A percentile compares a stretch with the other conserved stretches of the same genome.
Evolutionary conservation across 495 filamentous ascomycete species (phyloP).

Genomic region (Aspergillus baeticus): DNA sequence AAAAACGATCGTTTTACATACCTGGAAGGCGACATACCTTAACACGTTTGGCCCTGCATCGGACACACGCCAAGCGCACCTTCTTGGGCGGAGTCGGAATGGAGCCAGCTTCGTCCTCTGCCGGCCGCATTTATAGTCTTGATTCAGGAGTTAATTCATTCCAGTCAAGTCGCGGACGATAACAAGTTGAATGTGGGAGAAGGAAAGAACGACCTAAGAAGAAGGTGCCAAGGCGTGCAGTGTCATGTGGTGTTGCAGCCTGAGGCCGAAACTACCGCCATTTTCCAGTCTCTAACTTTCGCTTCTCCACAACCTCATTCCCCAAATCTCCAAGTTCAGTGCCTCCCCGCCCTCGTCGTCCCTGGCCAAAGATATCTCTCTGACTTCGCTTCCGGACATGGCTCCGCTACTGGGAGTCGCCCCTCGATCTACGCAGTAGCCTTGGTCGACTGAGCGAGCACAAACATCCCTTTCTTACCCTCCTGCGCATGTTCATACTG

Average conservation of each 20-base stretch:
- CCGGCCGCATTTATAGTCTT: no score
- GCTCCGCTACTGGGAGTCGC: slow-evolving; percentile 23
- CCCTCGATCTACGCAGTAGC: slow-evolving; percentile 25
- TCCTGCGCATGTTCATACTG: slow-evolving; percentile 26
- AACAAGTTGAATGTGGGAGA: no score
- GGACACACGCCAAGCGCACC: neutral
- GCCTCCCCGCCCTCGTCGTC: slow-evolving; percentile 16
- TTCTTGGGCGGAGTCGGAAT: neutral
- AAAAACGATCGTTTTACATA: no score
- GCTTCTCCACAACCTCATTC: no score
- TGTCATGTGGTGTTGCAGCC: no score
- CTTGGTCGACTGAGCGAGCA: slow-evolving; percentile 24
- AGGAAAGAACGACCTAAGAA: no score
- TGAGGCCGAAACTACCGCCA: no score
- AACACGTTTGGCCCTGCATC: neutral
- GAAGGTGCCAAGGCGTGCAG: no score
- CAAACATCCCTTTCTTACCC: slow-evolving; percentile 22
- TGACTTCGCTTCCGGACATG: slow-evolving; percentile 25
- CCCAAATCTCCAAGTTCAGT: neutral
- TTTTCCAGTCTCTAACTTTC: no score
- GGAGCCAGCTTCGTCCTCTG: no score
- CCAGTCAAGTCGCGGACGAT: no score
- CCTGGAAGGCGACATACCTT: neutral
- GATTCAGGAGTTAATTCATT: no score
- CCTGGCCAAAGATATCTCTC: slow-evolving; percentile 18